These are phyloP conservation scores for Bretschneidera sinensis DNA, from an alignment of 345 rosid species.

Conservation along the genomic window DNA sequence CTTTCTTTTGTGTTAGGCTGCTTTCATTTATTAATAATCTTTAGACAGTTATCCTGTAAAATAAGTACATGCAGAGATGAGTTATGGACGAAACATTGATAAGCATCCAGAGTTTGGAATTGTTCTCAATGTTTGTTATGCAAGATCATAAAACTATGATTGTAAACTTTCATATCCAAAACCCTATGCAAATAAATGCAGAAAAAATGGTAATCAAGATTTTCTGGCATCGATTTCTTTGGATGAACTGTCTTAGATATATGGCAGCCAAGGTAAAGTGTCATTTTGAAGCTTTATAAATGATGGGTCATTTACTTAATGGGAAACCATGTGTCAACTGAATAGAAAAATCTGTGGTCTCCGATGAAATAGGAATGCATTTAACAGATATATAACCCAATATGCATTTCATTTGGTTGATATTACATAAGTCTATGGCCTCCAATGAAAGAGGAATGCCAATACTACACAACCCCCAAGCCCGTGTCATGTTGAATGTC, in stretches of 20 bases:
- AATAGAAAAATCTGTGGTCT: background rate
- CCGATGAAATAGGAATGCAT: background rate
- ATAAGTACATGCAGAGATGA: too few relatives aligned
- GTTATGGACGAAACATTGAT: too few relatives aligned
- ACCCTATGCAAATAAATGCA: background rate
- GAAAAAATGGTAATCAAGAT: background rate
- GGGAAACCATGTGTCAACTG: too few relatives aligned
- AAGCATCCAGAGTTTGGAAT: too few relatives aligned
- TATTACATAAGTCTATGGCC: background rate
- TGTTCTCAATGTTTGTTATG: background rate
- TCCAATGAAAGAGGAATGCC: background rate
- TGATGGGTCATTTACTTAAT: too few relatives aligned
- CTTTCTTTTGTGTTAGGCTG: constrained; percentile 1
- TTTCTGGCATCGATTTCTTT: background rate
- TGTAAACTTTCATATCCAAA: background rate
- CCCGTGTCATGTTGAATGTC: too few relatives aligned
- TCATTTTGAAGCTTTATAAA: too few relatives aligned
- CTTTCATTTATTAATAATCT: too few relatives aligned
- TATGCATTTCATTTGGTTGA: too few relatives aligned
- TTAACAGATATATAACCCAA: too few relatives aligned
- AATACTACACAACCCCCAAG: background rate
- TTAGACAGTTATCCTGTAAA: too few relatives aligned
- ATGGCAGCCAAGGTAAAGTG: background rate
- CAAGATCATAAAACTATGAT: background rate
- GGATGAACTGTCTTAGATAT: background rate